Percentiles rank a stretch among this genome's conserved stretches.
Evolutionary conservation across 345 rosid genomes (phyloP).

Genomic region (Populus nigra): DNA sequence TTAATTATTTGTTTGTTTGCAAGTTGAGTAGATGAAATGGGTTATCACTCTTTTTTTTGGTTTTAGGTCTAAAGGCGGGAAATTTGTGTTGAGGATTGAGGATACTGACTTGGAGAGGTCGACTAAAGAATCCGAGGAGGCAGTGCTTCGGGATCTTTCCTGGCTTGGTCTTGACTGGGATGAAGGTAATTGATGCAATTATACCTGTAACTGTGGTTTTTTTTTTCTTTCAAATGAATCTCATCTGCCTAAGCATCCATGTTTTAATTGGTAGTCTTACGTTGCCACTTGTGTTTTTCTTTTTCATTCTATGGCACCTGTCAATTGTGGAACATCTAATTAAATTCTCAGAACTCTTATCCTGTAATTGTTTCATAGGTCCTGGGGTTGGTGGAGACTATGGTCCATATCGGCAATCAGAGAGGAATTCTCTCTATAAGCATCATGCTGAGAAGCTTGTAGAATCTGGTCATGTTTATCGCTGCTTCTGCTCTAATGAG

Average conservation of each 20-base stretch:
- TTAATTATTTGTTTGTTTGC: neutral
- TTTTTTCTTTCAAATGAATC: neutral
- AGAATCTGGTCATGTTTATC: slow-evolving; percentile 84
- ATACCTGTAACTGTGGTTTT: too few species aligned
- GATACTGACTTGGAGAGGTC: slow-evolving; percentile 96
- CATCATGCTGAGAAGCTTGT: slow-evolving; percentile 73
- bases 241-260: neutral
- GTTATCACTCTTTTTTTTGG: neutral
- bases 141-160: slow-evolving; percentile 78
- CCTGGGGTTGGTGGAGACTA: slow-evolving; percentile 77
- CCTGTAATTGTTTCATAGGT: slow-evolving; percentile 36
- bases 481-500: slow-evolving; percentile 87
- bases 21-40: neutral
- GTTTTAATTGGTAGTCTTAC: neutral
- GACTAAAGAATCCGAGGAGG: slow-evolving; percentile 84
- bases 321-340: neutral
- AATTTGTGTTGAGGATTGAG: slow-evolving; percentile 82
- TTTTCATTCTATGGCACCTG: neutral
- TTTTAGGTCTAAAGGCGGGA: slow-evolving; percentile 83
- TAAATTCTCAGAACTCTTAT: neutral
- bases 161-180: slow-evolving; percentile 97
- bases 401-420: slow-evolving; percentile 91
- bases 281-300: neutral
- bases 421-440: slow-evolving; percentile 76
- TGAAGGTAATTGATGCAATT: slow-evolving; percentile 49